A percentile compares a stretch with the other conserved stretches of the same genome.
phyloP scores from a whole-genome alignment of 208 protist genomes.

The Acanthamoeba culbertsoni region DNA sequence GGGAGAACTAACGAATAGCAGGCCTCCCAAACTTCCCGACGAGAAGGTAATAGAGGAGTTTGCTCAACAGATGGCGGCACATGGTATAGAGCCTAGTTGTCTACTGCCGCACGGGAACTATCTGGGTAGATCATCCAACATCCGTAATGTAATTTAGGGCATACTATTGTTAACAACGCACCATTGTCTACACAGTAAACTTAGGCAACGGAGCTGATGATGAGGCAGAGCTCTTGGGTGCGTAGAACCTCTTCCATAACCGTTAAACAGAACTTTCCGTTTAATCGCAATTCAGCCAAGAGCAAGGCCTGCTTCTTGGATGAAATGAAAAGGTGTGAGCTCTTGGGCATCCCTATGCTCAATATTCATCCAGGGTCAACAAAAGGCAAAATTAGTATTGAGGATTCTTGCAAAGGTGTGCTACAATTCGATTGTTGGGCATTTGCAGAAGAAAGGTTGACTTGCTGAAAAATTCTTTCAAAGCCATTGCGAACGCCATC shows the following conservation, averaged over 20 bases:
- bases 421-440: background rate
- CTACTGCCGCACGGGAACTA: conserved; percentile 71
- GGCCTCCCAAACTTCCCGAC: background rate
- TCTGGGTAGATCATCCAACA: too few relatives aligned
- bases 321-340: conserved; percentile 69
- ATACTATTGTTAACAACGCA: background rate
- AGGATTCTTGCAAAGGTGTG: conserved; percentile 1
- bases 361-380: conserved; percentile 77
- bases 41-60: conserved; percentile 21
- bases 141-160: too few relatives aligned
- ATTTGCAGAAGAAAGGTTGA: too few relatives aligned
- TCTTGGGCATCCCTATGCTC: conserved; percentile 55
- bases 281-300: too few relatives aligned
- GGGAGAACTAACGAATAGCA: background rate
- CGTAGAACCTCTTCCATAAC: background rate
- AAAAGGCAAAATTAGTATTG: background rate
- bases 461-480: background rate
- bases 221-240: background rate
- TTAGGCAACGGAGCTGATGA: background rate
- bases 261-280: too few relatives aligned
- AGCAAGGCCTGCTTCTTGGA: conserved; percentile 58
- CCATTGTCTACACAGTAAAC: background rate
- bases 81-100: background rate
- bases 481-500: conserved; percentile 61
- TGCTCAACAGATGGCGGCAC: conserved; percentile 15